Conservation (phyloP, 257 asterid species). For the Scutellaria baicalensis region DNA sequence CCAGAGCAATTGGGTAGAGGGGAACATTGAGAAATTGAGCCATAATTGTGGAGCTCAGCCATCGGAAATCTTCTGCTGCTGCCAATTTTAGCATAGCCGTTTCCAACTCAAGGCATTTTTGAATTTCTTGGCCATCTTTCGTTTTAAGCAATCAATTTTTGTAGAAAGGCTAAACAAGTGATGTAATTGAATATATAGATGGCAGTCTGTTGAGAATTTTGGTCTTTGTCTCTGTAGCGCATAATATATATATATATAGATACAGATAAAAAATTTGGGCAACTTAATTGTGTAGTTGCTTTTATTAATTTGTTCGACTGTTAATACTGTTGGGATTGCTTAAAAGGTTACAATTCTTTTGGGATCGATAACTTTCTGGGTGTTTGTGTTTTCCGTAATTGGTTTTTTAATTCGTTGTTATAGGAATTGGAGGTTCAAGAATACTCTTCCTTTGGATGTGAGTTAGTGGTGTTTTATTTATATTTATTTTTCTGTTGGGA, state of each 20-base stretch:
- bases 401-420: neutral
- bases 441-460: neutral
- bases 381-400: neutral
- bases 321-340: neutral
- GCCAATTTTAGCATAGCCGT: slow-evolving; percentile 3
- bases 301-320: neutral
- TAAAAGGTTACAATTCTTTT: neutral
- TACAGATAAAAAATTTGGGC: too few species aligned
- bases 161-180: neutral
- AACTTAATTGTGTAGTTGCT: neutral
- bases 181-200: neutral
- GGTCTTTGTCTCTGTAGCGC: neutral
- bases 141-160: neutral
- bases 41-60: slow-evolving; percentile 1
- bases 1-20: neutral
- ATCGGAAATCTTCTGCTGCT: neutral
- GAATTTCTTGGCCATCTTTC: neutral
- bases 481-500: neutral
- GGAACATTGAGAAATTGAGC: neutral
- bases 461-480: neutral
- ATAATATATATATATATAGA: too few species aligned
- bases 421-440: neutral
- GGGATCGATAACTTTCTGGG: neutral
- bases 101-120: slow-evolving; percentile 10
- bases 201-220: neutral